phyloP scores from a whole-genome alignment of 306 rosid species.

The Castanea sativa region DNA sequence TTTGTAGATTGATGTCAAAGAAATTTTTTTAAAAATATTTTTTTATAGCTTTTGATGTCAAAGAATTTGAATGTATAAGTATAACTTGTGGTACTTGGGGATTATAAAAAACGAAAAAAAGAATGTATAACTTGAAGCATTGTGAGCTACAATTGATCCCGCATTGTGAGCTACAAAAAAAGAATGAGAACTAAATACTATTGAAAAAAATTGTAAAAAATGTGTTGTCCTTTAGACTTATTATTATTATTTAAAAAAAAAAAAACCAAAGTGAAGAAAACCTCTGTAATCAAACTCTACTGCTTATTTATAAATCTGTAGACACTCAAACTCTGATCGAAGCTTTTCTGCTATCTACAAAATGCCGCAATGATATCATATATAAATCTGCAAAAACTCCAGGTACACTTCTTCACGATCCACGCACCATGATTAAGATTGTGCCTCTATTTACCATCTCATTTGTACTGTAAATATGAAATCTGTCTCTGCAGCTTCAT shows the following conservation, averaged over 20 bases:
- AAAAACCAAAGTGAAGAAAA: neutral
- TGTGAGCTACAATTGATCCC: neutral
- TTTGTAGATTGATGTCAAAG: neutral
- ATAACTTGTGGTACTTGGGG: neutral
- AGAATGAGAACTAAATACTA: no score
- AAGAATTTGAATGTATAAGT: neutral
- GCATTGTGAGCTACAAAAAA: no score
- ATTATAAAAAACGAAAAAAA: no score
- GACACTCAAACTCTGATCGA: slow-evolving; percentile 20
- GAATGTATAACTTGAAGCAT: neutral
- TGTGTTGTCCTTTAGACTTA: neutral
- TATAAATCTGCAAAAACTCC: neutral
- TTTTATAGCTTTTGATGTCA: neutral
- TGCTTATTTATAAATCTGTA: slow-evolving; percentile 2
- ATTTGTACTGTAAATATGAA: slow-evolving; percentile 31
- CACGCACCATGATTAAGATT: neutral
- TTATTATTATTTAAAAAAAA: no score
- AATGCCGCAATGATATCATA: slow-evolving; percentile 26
- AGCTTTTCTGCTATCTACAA: slow-evolving; percentile 35
- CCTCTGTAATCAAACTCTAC: neutral
- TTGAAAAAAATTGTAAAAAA: no score
- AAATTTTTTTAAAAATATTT: neutral
- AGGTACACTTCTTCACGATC: neutral
- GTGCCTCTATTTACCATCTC: slow-evolving; percentile 15
- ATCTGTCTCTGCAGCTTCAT: slow-evolving; percentile 59